Evolutionary conservation across 805 yeast genomes (phyloP), one percentile per base, ranked within the genome.

Genomic region (Starmerella khaoyaiensis): DNA sequence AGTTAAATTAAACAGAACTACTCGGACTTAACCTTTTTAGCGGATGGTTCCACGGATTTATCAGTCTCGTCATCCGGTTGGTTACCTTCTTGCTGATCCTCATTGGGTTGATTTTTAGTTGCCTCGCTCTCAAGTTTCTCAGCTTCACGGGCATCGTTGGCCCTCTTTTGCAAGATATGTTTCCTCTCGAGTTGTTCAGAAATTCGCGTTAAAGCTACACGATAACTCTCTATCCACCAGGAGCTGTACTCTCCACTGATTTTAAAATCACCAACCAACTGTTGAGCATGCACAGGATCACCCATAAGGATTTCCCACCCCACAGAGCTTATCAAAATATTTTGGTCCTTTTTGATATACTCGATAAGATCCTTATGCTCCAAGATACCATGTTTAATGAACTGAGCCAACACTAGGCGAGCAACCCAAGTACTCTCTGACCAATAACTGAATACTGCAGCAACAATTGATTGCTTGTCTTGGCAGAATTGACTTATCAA

Each of bases 361-460:
- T 62, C 54, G 24, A 73, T 53, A 27, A 72, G 53, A n/a, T 67
- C 56, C 16, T 47, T 46, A 2, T 67, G 53, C 4, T 59, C 46
- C 3, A 76, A 48, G 17, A 76, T 54, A 2, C 62, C 67, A 35
- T 62, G 62, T 19, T 63, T 60, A 37, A 64, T 62, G 41, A 78
- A 60, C 36, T 69, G 65, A 44, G 71, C 74, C 28, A 72, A 54
- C 9, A 78, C 69, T 40, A 76, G 59, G 39, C 64, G 71, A 1
- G 80, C 90, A 36, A 72, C 71, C 50, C 75, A 70, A 1, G 79
- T 76, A 40, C 75, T 73, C 31, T 63, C 61, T 40, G 67, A 65
- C 90, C 93, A 79, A 50, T 69, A 72, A 32, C 70, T 60, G 26
- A 79, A 51, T 2, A 77, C 71, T 1, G 76, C 67, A 19, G 66